Base-by-base conservation (phyloP, 352 stramenopile genomes). In the Discostella stelligera region DNA sequence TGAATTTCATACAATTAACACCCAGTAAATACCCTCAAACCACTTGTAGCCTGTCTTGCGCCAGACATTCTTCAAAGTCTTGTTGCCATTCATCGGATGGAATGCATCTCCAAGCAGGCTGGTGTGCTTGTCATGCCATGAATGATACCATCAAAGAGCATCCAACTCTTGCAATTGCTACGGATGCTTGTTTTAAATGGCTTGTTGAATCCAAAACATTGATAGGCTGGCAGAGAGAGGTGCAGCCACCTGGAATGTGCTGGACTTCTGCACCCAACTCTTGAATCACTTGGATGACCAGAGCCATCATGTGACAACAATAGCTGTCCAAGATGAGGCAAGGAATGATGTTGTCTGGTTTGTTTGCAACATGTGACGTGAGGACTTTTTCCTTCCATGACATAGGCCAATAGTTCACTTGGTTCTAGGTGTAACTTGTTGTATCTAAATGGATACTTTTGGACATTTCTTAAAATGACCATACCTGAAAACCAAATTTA, bases 231-330 rank as follows among this genome's bases (percentile, higher is more conserved):
- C 65, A 72, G 3, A 72, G 49, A n/a, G 13, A 64, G 6, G 65
- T 72, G 39, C 65, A 64, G 39, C 65, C 52, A n/a, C 65, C 49
- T 44, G 65, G 65, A 27, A 72, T 72, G 50, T 72, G 53, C 39
- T 39, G 20, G 14, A 65, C 50, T 27, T 72, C 53, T 41, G 65
- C 65, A 10, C 65, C 65, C n/a, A 72, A 14, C 23, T 72, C 52
- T 39, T 72, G 50, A 14, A 72, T 50, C 5, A 5, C 8, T 13
- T 18, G 18, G 0, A 65, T 18, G 13, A 72, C 53, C 6, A 32
- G 54, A 30, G 27, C 50, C 53, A 65, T 72, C 65, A 72, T 72
- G 52, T 72, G 65, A 27, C 65, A 72, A 23, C 65, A 8, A 39
- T 72, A 72, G 16, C 50, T 56, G 46, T 72, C 65, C 16, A 65